These are phyloP conservation scores for Claviceps humidiphila DNA, from an alignment of 2,329 filamentous ascomycete genomes.

Conservation along the genomic window DNA sequence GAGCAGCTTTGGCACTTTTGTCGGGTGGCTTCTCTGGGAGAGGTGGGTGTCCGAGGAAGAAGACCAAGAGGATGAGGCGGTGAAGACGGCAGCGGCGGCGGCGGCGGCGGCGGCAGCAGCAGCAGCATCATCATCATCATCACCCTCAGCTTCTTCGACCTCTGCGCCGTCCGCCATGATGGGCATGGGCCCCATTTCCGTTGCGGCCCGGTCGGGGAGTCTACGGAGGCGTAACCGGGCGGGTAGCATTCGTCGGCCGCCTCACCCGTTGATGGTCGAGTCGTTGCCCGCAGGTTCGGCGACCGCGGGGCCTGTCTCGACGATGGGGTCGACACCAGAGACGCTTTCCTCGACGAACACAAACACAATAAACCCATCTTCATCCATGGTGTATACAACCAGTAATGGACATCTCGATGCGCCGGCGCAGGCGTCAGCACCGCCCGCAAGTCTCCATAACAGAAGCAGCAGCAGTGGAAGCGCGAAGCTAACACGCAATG, in stretches of 20 bases:
- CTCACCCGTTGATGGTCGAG: conserved; percentile 16
- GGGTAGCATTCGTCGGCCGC: conserved; percentile 24
- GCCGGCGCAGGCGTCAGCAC: conserved; percentile 18
- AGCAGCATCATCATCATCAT: conserved; percentile 8
- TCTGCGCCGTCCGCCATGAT: background rate
- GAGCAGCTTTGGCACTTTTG: conserved; percentile 67
- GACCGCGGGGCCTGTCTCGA: conserved; percentile 11
- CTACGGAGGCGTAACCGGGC: conserved; percentile 21
- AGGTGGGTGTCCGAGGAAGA: conserved; percentile 70
- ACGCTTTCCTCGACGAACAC: conserved; percentile 29
- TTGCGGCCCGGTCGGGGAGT: conserved; percentile 17
- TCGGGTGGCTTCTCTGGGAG: conserved; percentile 88
- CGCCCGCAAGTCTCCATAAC: conserved; percentile 32
- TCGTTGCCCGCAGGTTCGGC: conserved; percentile 12
- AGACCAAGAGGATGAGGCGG: conserved; percentile 29
- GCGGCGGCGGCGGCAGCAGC: conserved; percentile 14
- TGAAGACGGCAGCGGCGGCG: conserved; percentile 18
- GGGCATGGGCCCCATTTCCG: background rate
- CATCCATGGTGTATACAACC: background rate
- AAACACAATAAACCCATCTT: conserved; percentile 16
- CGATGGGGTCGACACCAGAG: conserved; percentile 19
- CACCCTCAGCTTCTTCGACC: conserved; percentile 7
- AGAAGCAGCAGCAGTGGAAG: background rate
- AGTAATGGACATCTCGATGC: conserved; percentile 32
- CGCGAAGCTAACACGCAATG: conserved; percentile 12